phyloP scores from a whole-genome alignment of 1,139 yeast species.

The Zygosaccharomyces pseudobailii region DNA sequence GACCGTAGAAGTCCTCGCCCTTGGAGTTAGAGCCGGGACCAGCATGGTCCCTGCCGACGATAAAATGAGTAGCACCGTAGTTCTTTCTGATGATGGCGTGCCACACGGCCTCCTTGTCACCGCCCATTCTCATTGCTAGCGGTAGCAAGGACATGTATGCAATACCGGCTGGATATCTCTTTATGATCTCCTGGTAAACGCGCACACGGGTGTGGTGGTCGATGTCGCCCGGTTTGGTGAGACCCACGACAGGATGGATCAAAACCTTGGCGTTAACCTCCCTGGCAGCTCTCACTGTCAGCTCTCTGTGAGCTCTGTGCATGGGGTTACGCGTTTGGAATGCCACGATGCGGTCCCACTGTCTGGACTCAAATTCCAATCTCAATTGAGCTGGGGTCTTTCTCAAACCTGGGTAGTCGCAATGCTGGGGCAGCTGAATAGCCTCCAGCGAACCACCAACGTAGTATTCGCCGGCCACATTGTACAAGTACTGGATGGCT shows the following conservation, averaged over 20 bases:
- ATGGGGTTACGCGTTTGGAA: conserved; percentile 98
- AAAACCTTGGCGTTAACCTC: conserved; percentile 71
- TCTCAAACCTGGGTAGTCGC: conserved; percentile 82
- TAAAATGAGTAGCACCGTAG: conserved; percentile 95
- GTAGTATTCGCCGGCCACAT: conserved; percentile 76
- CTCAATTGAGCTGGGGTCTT: conserved; percentile 90
- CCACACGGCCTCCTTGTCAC: conserved; percentile 98
- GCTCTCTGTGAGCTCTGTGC: conserved; percentile 97
- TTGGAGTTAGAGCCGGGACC: conserved; percentile 94
- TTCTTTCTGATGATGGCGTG: conserved; percentile 95
- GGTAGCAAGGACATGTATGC: conserved; percentile 87
- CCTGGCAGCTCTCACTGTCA: conserved; percentile 92
- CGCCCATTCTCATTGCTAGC: conserved; percentile 98
- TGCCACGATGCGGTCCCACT: conserved; percentile 91
- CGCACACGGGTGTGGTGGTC: conserved; percentile 97
- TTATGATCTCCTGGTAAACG: conserved; percentile 86
- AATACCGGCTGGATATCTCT: conserved; percentile 90
- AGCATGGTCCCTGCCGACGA: conserved; percentile 97
- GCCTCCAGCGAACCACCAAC: conserved; percentile 89
- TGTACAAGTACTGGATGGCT: conserved; percentile 68
- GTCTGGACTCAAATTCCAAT: conserved; percentile 69
- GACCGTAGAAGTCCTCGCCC: conserved; percentile 94
- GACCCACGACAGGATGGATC: conserved; percentile 95
- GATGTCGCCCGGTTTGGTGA: conserved; percentile 96
- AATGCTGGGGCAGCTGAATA: conserved; percentile 77